These are phyloP conservation scores for Fistulinella prunicolor DNA, from an alignment of 768 basidiomycete species.

Conservation along the genomic window DNA sequence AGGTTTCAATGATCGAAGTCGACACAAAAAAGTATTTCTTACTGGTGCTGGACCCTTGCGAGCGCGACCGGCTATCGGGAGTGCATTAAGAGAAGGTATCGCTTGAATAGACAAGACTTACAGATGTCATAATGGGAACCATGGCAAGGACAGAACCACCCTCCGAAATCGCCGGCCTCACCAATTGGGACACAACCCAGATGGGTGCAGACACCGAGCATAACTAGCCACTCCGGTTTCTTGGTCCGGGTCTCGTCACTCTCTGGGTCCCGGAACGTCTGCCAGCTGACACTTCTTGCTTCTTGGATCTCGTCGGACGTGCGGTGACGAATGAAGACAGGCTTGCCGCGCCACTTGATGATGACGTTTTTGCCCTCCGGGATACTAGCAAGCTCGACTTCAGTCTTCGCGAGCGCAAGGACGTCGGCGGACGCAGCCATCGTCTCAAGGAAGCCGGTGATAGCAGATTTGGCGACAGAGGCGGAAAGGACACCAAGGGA, in stretches of 20 bases:
- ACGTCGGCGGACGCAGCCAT: conserved; percentile 99
- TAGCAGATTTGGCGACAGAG: conserved; percentile 88
- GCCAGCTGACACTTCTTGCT: conserved; percentile 82
- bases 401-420: conserved; percentile 95
- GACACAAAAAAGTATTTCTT: conserved; percentile 29
- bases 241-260: conserved; percentile 83
- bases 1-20: conserved; percentile 8
- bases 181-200: conserved; percentile 98
- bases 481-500: conserved; percentile 92
- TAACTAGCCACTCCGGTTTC: conserved; percentile 95
- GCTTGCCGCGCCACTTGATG: conserved; percentile 99
- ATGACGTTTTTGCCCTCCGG: conserved; percentile 98
- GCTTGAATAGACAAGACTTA: conserved; percentile 36
- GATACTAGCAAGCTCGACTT: conserved; percentile 84
- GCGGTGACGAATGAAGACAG: conserved; percentile 98
- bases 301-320: conserved; percentile 90
- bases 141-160: conserved; percentile 99
- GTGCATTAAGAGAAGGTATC: conserved; percentile 12
- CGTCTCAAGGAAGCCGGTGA: conserved; percentile 91
- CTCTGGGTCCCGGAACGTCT: conserved; percentile 88
- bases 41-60: conserved; percentile 97
- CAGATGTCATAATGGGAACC: conserved; percentile 98
- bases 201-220: conserved; percentile 94
- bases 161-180: conserved; percentile 94
- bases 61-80: conserved; percentile 75